Percentiles rank a stretch among this genome's conserved stretches.
phyloP scores from a whole-genome alignment of 2,329 filamentous ascomycete species.

The Beauveria caledonica region DNA sequence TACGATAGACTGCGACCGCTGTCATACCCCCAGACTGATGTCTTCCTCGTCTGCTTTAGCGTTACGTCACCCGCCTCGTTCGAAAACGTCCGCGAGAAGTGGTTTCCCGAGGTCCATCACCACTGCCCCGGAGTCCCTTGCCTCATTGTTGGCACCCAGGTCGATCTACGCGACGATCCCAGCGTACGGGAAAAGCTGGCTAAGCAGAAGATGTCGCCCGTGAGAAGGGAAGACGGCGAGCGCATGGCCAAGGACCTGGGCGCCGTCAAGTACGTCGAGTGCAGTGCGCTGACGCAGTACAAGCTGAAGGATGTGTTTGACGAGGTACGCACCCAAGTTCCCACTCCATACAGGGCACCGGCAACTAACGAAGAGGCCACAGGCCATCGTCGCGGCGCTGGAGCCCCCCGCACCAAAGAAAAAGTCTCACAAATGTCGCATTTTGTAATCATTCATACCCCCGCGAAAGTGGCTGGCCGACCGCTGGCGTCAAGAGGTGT shows the following conservation, averaged over 20 bases:
- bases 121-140: constrained; percentile 97
- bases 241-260: constrained; percentile 95
- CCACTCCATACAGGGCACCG: background rate
- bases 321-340: constrained; percentile 54
- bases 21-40: constrained; percentile 96
- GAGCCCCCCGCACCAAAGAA: constrained; percentile 82
- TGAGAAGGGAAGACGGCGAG: constrained; percentile 87
- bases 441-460: constrained; percentile 43
- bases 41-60: constrained; percentile 98
- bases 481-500: background rate
- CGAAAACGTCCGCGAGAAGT: constrained; percentile 98
- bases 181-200: constrained; percentile 83
- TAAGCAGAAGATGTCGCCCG: constrained; percentile 94
- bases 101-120: constrained; percentile 98
- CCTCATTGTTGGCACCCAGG: constrained; percentile 95
- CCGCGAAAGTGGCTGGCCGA: constrained; percentile 4
- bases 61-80: constrained; percentile 96
- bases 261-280: constrained; percentile 98
- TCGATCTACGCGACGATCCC: constrained; percentile 85
- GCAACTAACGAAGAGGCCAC: constrained; percentile 6
- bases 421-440: constrained; percentile 59
- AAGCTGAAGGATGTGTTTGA: constrained; percentile 99
- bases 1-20: constrained; percentile 94
- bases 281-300: constrained; percentile 94
- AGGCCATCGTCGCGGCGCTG: constrained; percentile 93